Percentiles rank a stretch among this genome's conserved stretches.
phyloP scores from a whole-genome alignment of 768 basidiomycete genomes.

The Rhizopogon vulgaris region DNA sequence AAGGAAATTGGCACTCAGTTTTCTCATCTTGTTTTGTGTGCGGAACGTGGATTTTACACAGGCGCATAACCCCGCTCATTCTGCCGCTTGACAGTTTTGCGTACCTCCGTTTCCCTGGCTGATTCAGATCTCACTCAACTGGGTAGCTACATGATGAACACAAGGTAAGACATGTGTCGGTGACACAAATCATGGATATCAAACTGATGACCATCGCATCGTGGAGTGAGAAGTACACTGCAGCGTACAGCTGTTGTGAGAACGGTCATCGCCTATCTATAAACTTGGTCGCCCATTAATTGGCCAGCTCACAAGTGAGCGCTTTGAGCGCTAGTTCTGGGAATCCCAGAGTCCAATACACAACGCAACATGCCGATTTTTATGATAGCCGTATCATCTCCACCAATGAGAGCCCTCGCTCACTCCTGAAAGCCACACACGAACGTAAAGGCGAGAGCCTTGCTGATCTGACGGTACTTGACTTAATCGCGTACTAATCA shows the following conservation, averaged over 20 bases:
- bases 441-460: background rate
- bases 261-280: background rate
- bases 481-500: constrained; percentile 5
- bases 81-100: background rate
- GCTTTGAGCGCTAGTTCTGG: background rate
- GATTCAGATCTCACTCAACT: constrained; percentile 2
- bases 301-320: background rate
- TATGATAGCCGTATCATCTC: background rate
- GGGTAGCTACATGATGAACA: constrained; percentile 3
- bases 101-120: background rate
- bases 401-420: background rate
- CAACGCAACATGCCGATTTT: background rate
- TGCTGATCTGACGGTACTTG: background rate
- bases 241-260: constrained; percentile 5
- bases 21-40: constrained; percentile 1
- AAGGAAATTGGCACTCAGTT: constrained; percentile 8
- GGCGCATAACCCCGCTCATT: constrained; percentile 2
- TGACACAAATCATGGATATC: background rate
- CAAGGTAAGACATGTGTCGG: background rate
- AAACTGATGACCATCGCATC: background rate
- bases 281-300: background rate
- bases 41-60: constrained; percentile 5
- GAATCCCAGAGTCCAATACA: too few species aligned
- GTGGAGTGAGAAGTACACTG: constrained; percentile 18
- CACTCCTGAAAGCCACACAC: background rate